Base-by-base conservation (phyloP, 768 basidiomycete species). In the Scleroderma citrinum region DNA sequence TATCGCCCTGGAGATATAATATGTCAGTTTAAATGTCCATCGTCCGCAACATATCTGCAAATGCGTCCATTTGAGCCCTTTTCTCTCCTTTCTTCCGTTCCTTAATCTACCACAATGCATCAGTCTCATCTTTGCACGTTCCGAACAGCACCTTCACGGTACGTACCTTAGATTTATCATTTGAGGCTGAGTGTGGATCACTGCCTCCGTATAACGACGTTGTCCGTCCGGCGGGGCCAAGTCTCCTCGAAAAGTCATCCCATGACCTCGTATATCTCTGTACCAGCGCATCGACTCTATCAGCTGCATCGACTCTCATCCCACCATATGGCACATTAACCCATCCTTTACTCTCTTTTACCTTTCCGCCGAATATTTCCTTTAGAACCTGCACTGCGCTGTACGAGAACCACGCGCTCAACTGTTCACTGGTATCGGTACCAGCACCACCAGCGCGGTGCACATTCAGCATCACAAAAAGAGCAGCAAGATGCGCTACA, bases 11-110 rank as follows among this genome's bases (percentile, higher is more conserved):
- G n/a, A n/a, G n/a, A n/a, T n/a, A 29, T 29, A 8, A 29, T 29
- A n/a, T 29, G 8, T 4, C 26, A 8, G 8, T 29, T 29, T 8
- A 29, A 29, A 29, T 8, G 26, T 29, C 30, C 50, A 56, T 53
- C 12, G 45, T 47, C 24, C 58, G 53, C 24, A 59, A 26, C 53
- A 56, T 57, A 36, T 50, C 48, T 10, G 37, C 46, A 20, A 56
- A 49, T 7, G 46, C 31, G 11, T 48, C 41, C 37, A 20, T 46
- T 20, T 51, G n/a, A 1, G 42, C 46, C 38, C 44, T 41, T 20
- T 51, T 47, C 37, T 48, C 45, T 11, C 24, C 29, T 26, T 48
- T 54, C 23, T 46, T 43, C n/a, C 21, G 23, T 35, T 46, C 36
- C 16, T 41, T 4, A 8, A 29, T 4, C 26, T 29, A 29, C 26